phyloP scores from a whole-genome alignment of 306 rosid species.

The Fragaria ananassa region DNA sequence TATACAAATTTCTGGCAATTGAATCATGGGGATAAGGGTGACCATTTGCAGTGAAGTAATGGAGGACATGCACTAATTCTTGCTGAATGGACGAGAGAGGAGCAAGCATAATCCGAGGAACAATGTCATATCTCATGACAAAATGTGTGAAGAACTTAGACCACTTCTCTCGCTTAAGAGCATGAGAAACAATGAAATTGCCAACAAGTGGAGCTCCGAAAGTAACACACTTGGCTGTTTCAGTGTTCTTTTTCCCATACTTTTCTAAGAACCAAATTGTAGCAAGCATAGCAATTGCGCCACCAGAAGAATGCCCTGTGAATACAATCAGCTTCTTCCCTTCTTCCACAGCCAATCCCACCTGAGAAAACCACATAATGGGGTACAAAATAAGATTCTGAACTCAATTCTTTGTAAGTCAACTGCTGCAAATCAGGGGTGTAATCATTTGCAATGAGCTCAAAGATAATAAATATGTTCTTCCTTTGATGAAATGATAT shows the following conservation, averaged over 20 bases:
- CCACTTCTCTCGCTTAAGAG: constrained; percentile 76
- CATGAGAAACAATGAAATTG: constrained; percentile 65
- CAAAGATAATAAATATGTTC: background rate
- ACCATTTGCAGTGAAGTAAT: constrained; percentile 23
- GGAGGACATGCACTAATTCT: constrained; percentile 27
- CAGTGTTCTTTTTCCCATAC: background rate
- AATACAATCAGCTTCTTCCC: constrained; percentile 46
- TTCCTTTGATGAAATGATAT: background rate
- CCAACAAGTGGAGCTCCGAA: constrained; percentile 83
- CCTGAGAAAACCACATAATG: constrained; percentile 36
- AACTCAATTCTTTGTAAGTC: background rate
- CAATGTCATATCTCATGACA: constrained; percentile 54
- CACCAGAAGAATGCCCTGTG: constrained; percentile 73
- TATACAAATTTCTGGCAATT: constrained; percentile 27
- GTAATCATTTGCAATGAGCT: background rate
- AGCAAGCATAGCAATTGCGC: constrained; percentile 58
- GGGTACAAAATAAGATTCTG: background rate
- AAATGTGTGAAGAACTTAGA: constrained; percentile 55
- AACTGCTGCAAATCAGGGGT: background rate
- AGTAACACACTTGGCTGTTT: constrained; percentile 45
- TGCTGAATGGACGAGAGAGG: constrained; percentile 42
- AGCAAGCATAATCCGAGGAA: constrained; percentile 65
- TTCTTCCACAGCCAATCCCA: constrained; percentile 21
- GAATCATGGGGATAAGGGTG: background rate
- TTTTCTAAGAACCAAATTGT: constrained; percentile 60